Conservation (phyloP, 148 eudicot genomes). For the Chenopodium formosanum region DNA sequence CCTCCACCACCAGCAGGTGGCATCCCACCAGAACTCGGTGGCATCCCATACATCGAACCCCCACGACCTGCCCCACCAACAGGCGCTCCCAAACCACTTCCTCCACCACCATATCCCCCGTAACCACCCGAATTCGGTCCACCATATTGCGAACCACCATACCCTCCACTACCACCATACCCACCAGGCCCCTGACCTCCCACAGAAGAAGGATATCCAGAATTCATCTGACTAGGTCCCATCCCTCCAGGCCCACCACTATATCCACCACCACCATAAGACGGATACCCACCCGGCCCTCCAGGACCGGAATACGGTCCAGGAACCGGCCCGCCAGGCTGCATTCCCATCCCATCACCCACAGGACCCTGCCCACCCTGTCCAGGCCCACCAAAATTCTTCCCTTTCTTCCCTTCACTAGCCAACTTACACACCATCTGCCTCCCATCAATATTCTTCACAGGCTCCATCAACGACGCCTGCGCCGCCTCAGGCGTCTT, state of each 20-base stretch:
- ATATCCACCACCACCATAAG: conserved; percentile 40
- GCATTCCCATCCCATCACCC: conserved; percentile 35
- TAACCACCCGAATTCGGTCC: neutral
- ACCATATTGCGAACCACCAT: conserved; percentile 23
- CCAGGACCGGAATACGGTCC: conserved; percentile 24
- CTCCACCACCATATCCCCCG: neutral
- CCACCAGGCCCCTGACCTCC: conserved; percentile 49
- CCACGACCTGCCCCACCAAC: conserved; percentile 35
- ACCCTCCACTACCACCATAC: conserved; percentile 44
- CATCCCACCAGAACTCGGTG: conserved; percentile 20
- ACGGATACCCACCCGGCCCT: conserved; percentile 29
- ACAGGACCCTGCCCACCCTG: conserved; percentile 32
- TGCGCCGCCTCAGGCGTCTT: conserved; percentile 62
- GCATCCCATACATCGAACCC: conserved; percentile 33
- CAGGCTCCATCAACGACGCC: conserved; percentile 51
- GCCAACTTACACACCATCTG: conserved; percentile 62
- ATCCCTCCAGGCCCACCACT: conserved; percentile 34
- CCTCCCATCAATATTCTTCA: conserved; percentile 61
- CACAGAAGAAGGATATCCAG: conserved; percentile 27
- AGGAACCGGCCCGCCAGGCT: conserved; percentile 29
- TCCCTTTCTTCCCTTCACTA: conserved; percentile 68
- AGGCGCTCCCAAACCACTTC: neutral
- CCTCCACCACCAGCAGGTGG: conserved; percentile 39
- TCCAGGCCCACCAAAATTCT: conserved; percentile 25
- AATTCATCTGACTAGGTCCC: conserved; percentile 38